Base-by-base conservation (phyloP, 73 alveolate genomes). In the Stentor roeselii region DNA sequence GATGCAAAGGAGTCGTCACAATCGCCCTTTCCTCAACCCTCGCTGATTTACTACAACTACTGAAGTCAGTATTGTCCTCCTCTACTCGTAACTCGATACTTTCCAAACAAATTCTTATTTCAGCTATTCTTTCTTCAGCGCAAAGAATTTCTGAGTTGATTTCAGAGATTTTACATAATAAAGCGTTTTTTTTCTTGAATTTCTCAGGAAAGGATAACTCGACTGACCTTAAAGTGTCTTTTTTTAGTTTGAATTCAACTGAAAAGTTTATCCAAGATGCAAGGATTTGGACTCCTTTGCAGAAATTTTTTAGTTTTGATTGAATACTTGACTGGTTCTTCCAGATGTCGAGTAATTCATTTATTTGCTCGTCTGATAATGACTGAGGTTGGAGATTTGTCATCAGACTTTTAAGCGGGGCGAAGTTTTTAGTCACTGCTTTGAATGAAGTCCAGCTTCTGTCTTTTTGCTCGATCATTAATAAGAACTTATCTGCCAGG, bases 391-490 rank as follows among this genome's bases (percentile, higher is more conserved):
- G 80, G 37, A 67, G 27, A 2, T 40, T 67, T 21, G 41, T 30
- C 80, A 67, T 67, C 11, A 67, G 41, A 32, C 80, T 67, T 67
- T 32, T 0, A 27, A 67, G 2, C 34, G 80, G 80, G 80, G 41
- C 34, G 41, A 21, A 67, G 34, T 67, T 67, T 34, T 67, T 67
- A 14, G 41, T 67, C 27, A 67, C 37, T 67, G 80, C 80, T 32
- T 32, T 21, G 34, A 67, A 67, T 21, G 80, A 27, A n/a, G 21
- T 67, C 80, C 80, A 67, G 37, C 42, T 27, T 67, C 80, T n/a
- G 41, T 67, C 80, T 67, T 67, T 67, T 67, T 67, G 80, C 42
- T 67, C 80, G 14, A 67, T 15, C 50, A 67, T 34, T 1, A 67
- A 40, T 40, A 67, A 27, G 80, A 67, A 67, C 34, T 67, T 67